Percentiles rank a stretch among this genome's conserved stretches.
phyloP scores from a whole-genome alignment of 805 yeast genomes.

The Ogataea wickerhamii region DNA sequence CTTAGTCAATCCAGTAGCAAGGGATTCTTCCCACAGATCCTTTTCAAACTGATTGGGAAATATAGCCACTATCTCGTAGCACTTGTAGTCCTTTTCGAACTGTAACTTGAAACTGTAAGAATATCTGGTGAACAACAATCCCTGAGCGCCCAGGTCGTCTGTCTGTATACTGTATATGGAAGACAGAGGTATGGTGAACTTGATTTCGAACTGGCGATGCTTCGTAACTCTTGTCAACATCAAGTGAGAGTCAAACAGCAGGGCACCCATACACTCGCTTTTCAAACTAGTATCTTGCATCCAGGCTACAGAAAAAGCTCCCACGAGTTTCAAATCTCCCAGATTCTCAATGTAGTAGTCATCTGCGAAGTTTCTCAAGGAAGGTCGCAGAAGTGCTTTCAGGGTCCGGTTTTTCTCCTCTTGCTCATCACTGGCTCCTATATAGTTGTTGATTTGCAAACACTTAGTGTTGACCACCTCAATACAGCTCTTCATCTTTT shows the following conservation, averaged over 20 bases:
- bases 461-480: constrained; percentile 19
- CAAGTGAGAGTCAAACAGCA: constrained; percentile 51
- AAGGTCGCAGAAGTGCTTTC: constrained; percentile 13
- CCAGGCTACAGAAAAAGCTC: constrained; percentile 43
- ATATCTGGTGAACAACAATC: constrained; percentile 29
- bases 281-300: constrained; percentile 21
- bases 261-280: constrained; percentile 31
- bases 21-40: constrained; percentile 39
- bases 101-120: constrained; percentile 39
- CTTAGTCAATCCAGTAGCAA: constrained; percentile 7
- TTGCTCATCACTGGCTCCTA: constrained; percentile 18
- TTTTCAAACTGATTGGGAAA: constrained; percentile 34
- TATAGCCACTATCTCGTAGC: constrained; percentile 44
- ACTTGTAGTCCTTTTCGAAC: constrained; percentile 41
- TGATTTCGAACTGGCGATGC: constrained; percentile 31
- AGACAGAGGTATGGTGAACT: constrained; percentile 48
- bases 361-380: constrained; percentile 11
- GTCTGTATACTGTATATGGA: constrained; percentile 23
- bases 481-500: constrained; percentile 27
- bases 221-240: constrained; percentile 34
- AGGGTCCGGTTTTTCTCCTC: constrained; percentile 16
- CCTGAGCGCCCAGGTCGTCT: constrained; percentile 22
- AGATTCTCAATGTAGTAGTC: constrained; percentile 42
- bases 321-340: constrained; percentile 43
- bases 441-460: constrained; percentile 22